Evolutionary conservation across 2,329 filamentous ascomycete genomes (phyloP), one percentile per base, ranked within the genome.

Genomic region (Botrytis cinerea): DNA sequence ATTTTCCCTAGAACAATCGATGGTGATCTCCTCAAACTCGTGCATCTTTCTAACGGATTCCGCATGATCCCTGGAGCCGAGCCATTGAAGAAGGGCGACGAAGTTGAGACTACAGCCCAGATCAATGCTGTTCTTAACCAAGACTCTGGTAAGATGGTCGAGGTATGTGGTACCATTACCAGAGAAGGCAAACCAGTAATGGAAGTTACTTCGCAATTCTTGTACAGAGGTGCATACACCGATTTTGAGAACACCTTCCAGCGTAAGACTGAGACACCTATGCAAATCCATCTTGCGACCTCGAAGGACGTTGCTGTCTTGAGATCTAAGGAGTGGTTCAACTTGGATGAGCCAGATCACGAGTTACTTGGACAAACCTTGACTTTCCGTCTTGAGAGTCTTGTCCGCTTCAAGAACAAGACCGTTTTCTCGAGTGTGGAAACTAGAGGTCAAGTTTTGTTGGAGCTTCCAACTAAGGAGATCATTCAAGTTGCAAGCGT

Each of bases 241-340:
- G 97, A 99, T 83, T 99, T 90, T 79, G 93, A 98, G 85, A 99
- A 97, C 85, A 99, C 97, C 10, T 99, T 99, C 90, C 95, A 98
- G 85, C 93, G 96, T 82, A 98, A 98, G 88, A 89, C 91, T 10
- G 96, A 99, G 85, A 97, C 93, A 1, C 95, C 95, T 0, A 96
- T 98, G 87, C 93, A 99, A 84, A 86, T 99, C 43, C 92, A 97
- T 80, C 88, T 99, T 67, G 91, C 87, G 22, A 95, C 94, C 4
- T 91, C 89, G 81, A 97, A 96, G 85, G 97, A 99, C 79, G 91
- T 99, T 59, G 95, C 96, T 64, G 92, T 99, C 35, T 88, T 99
- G 68, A 92, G 93, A 80, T 98, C 95, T 38, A 99, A 99, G 88
- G 92, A 98, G 82, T 99, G 96, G 96, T 98, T 99, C 87, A 90